Base-by-base conservation (phyloP, 805 yeast genomes). In the Torulaspora delbrueckii region DNA sequence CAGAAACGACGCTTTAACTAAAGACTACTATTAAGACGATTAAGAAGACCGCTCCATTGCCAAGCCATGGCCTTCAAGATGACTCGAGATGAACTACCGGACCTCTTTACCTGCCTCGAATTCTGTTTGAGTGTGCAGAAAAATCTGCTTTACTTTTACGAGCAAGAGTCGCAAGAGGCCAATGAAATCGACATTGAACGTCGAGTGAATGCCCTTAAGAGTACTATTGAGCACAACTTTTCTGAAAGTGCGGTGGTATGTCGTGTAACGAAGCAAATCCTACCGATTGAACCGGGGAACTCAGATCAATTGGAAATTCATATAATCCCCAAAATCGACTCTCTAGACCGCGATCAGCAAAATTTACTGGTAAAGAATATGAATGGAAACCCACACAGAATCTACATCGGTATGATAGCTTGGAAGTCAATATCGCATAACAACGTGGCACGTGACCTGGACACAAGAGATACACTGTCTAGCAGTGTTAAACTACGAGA, bases 281-380 rank as follows among this genome's bases (percentile, higher is more conserved):
- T 27, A 8, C 25, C 33, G 27, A 32, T 14, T 5, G 42, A 40
- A 19, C 46, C 42, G 10, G 23, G 26, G 31, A 31, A 30, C 12
- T 12, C 36, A 3, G 27, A n/a, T 13, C 22, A 22, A n/a, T 39
- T 33, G 9, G 48, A 51, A 18, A 45, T 56, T 12, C 30, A 37
- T 16, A 53, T 57, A 1, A 47, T 59, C 9, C 57, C 60, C 1
- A 47, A 59, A 24, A 37, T 59, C 4, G 50, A 52, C 34, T 26
- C 48, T 4, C 45, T 54, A 9, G 37, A 43, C 8, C 34, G 23
- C 5, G 45, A 36, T 4, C 52, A 54, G 9, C 58, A 57, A 27
- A 46, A 23, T 2, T 22, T 28, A 3, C 38, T 59, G 22, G 55
- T 52, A 1, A 43, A 31, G 18, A 37, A 36, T 27, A 57, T 54